Percentiles rank a stretch among this genome's conserved stretches.
Evolutionary conservation across 2,329 filamentous ascomycete species (phyloP).

Genomic region (Aspergillus vadensis): DNA sequence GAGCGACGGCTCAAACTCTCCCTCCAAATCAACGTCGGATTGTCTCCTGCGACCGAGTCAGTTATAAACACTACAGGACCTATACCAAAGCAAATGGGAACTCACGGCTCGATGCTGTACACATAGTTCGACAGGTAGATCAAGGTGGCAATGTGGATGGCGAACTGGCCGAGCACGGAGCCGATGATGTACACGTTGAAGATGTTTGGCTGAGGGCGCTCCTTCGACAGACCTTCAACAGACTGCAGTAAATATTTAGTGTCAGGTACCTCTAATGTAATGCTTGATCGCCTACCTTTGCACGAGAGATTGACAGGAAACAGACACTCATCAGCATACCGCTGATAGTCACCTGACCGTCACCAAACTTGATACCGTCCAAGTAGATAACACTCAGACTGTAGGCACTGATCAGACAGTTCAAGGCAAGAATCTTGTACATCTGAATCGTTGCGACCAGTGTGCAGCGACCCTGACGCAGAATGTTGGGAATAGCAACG

Average conservation of each 20-base stretch:
- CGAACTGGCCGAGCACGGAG: conserved; percentile 95
- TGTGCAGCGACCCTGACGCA: conserved; percentile 95
- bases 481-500: conserved; percentile 95
- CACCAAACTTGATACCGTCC: conserved; percentile 98
- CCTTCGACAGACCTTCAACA: conserved; percentile 92
- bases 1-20: conserved; percentile 88
- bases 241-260: conserved; percentile 52
- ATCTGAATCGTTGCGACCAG: conserved; percentile 98
- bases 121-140: conserved; percentile 93
- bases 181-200: conserved; percentile 99
- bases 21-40: conserved; percentile 80
- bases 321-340: conserved; percentile 99
- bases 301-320: conserved; percentile 97
- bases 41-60: conserved; percentile 49
- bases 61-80: conserved; percentile 27
- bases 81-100: conserved; percentile 26
- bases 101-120: conserved; percentile 80
- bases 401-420: conserved; percentile 97
- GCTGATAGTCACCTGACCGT: conserved; percentile 96
- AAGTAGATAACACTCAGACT: conserved; percentile 94
- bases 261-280: neutral
- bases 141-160: conserved; percentile 88
- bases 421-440: conserved; percentile 99
- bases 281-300: conserved; percentile 60
- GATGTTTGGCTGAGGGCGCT: conserved; percentile 96